Evolutionary conservation across 2,329 filamentous ascomycete species (phyloP).

Genomic region (Apiospora koreana): DNA sequence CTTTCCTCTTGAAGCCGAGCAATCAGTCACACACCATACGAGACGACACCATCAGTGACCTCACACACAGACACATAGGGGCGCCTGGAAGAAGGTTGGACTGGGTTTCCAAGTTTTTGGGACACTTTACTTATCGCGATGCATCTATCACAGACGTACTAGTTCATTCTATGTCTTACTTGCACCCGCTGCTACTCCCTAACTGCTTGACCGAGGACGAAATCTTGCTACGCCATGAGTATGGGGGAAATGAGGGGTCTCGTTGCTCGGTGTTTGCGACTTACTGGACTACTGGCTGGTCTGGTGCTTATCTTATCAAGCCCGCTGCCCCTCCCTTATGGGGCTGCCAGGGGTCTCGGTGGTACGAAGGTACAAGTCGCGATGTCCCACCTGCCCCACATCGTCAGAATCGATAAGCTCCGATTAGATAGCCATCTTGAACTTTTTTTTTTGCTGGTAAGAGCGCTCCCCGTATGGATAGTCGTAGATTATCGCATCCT

Average conservation of each 20-base stretch:
- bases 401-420: background rate
- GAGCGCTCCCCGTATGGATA: background rate
- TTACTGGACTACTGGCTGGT: background rate
- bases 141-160: background rate
- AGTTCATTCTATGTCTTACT: background rate
- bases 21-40: background rate
- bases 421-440: constrained; percentile 2
- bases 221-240: background rate
- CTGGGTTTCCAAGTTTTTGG: background rate
- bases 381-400: background rate
- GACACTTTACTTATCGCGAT: background rate
- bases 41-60: background rate
- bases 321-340: background rate
- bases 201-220: background rate
- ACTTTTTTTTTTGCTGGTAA: constrained; percentile 10
- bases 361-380: background rate
- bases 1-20: constrained; percentile 5
- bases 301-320: background rate
- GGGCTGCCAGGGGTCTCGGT: background rate
- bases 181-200: background rate
- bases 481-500: background rate
- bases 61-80: background rate
- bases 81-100: background rate
- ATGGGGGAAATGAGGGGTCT: background rate
- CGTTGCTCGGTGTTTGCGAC: background rate